Base-by-base conservation (phyloP, 176 grass and related monocot genomes). In the Carex parvula region DNA sequence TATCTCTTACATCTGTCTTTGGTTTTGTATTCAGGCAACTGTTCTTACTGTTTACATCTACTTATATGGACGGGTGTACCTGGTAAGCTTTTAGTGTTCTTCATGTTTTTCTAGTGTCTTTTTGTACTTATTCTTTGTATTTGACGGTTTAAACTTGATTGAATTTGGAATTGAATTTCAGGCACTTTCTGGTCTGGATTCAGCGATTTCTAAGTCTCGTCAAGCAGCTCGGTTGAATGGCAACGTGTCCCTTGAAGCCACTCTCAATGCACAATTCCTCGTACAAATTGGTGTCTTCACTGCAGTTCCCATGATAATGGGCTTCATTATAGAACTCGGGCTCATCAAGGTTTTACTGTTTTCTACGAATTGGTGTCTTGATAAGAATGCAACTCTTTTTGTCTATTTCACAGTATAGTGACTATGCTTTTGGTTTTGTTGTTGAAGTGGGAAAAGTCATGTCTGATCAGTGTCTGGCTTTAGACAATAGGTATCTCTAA, bases 211-310 rank as follows among this genome's bases (percentile, higher is more conserved):
- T 17, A 53, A 68, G 41, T 65, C 92, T 79, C 86, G 60, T 13
- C 39, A 81, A 89, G 91, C 88, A 88, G 89, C 86, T 77, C 91
- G 85, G 21, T 55, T 88, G 83, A 79, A 92, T 22, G 91, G 95
- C 79, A 98, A 94, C 53, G 90, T 89, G 81, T 90, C 95, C 41
- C 86, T 98, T 67, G 95, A 98, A 82, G 95, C 95, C 75, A 93
- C 92, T 88, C 87, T 98, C 66, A 98, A 98, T 86, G 89, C 95
- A 69, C 95, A 98, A 30, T 98, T 98, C 86, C 85, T 98, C 84
- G 92, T 98, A 64, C 95, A 98, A 84, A 98, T 98, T 86, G 95
- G 95, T 86, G 15, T 94, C 83, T 98, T 98, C 84, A 98, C 95
- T 69, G 95, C 95, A 54, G 95, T 98, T 20, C 95, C 95, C 24